A percentile compares a stretch with the other conserved stretches of the same genome.
Conservation (phyloP, 106 monocot genomes). For the Dioscorea dumetorum region DNA sequence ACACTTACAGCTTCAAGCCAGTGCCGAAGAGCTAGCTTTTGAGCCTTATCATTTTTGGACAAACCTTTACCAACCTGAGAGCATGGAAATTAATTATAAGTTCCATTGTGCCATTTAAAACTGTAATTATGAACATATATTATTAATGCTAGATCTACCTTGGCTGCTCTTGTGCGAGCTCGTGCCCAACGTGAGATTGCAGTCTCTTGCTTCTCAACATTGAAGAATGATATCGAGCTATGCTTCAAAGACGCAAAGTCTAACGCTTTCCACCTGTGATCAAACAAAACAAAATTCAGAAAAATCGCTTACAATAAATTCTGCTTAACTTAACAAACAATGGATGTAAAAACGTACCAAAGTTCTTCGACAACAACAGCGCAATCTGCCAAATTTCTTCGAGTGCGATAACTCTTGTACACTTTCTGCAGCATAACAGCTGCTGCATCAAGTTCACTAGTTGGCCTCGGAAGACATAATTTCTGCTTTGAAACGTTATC, state of each 20-base stretch:
- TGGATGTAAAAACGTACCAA: slow-evolving; percentile 30
- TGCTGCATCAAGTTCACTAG: slow-evolving; percentile 53
- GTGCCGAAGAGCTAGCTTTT: slow-evolving; percentile 66
- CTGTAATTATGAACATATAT: too few relatives aligned
- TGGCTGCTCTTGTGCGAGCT: slow-evolving; percentile 69
- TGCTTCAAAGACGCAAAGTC: slow-evolving; percentile 68
- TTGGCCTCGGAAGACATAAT: slow-evolving; percentile 21
- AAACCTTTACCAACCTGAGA: slow-evolving; percentile 64
- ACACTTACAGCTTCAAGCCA: slow-evolving; percentile 75
- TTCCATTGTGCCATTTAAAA: too few relatives aligned
- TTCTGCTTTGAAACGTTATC: background rate
- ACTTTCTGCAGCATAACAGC: slow-evolving; percentile 82
- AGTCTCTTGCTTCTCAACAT: slow-evolving; percentile 44
- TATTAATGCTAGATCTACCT: slow-evolving; percentile 27
- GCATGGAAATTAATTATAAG: background rate
- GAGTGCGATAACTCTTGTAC: slow-evolving; percentile 80
- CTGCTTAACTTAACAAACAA: background rate
- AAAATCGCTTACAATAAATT: background rate
- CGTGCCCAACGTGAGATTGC: slow-evolving; percentile 69
- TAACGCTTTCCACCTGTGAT: slow-evolving; percentile 68
- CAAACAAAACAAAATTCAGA: background rate
- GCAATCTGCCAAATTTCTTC: slow-evolving; percentile 88
- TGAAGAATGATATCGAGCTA: slow-evolving; percentile 72
- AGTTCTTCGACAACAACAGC: slow-evolving; percentile 82
- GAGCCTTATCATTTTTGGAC: slow-evolving; percentile 59